Evolutionary conservation across 2,329 filamentous ascomycete genomes (phyloP).

Genomic region (Fragosphaeria purpurea): DNA sequence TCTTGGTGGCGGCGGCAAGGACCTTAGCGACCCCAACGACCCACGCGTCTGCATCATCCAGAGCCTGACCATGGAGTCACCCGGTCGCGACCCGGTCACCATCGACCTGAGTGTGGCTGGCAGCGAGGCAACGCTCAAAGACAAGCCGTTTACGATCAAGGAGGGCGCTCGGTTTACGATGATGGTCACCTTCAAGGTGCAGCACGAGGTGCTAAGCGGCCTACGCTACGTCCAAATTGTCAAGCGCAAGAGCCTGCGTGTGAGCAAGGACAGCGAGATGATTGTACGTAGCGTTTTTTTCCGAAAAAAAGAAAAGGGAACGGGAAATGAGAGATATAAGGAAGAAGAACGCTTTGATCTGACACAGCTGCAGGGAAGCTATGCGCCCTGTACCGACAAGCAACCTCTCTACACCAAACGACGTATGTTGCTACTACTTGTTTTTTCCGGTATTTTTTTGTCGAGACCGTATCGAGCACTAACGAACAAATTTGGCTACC

Average conservation of each 20-base stretch:
- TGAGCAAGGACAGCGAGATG: slow-evolving; percentile 97
- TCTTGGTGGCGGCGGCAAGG: slow-evolving; percentile 61
- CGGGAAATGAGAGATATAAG: no score
- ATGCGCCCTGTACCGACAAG: slow-evolving; percentile 83
- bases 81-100: slow-evolving; percentile 72
- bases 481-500: not conserved
- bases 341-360: not conserved
- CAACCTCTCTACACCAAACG: slow-evolving; percentile 80
- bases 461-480: not conserved
- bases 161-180: slow-evolving; percentile 90
- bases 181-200: slow-evolving; percentile 88
- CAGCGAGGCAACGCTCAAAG: slow-evolving; percentile 68
- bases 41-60: slow-evolving; percentile 88
- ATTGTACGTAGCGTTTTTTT: slow-evolving; percentile 51
- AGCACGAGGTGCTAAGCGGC: slow-evolving; percentile 91
- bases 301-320: no score
- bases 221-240: slow-evolving; percentile 93
- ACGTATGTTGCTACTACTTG: slow-evolving; percentile 50
- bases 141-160: slow-evolving; percentile 95
- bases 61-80: slow-evolving; percentile 76
- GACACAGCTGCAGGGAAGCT: slow-evolving; percentile 59
- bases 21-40: slow-evolving; percentile 68
- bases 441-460: not conserved
- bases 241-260: slow-evolving; percentile 75
- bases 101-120: slow-evolving; percentile 74